Conservation (phyloP, 495 filamentous ascomycete species). For the Durotheca rogersii region DNA sequence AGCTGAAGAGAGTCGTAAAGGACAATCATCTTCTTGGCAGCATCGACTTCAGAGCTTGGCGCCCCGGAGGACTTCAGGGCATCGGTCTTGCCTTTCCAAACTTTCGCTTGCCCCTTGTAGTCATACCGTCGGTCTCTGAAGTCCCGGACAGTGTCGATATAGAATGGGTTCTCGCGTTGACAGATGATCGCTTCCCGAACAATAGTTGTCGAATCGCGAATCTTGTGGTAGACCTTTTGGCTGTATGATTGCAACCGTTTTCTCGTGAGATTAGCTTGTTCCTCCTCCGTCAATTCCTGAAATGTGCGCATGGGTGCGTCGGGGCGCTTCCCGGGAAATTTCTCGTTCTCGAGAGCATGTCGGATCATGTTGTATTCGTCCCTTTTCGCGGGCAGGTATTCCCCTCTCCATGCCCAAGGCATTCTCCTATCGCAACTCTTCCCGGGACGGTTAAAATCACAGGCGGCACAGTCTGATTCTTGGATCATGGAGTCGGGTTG, state of each 20-base stretch:
- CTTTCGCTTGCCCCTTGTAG: conserved; percentile 97
- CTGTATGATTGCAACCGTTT: conserved; percentile 91
- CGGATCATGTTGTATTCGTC: conserved; percentile 99
- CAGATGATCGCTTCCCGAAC: conserved; percentile 97
- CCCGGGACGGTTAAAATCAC: conserved; percentile 96
- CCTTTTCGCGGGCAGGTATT: conserved; percentile 91
- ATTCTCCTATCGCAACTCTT: conserved; percentile 95
- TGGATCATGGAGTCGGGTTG: conserved; percentile 98
- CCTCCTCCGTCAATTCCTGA: conserved; percentile 76
- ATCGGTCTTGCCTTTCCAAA: conserved; percentile 96
- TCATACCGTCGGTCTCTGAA: conserved; percentile 97
- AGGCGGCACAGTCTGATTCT: conserved; percentile 93
- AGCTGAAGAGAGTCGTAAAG: conserved; percentile 95
- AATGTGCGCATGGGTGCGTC: conserved; percentile 72
- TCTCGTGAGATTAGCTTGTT: conserved; percentile 78
- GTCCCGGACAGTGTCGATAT: conserved; percentile 91
- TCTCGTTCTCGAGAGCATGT: conserved; percentile 88
- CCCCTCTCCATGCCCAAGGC: conserved; percentile 98
- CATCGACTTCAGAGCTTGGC: conserved; percentile 73
- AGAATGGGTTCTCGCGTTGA: conserved; percentile 97
- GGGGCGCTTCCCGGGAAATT: conserved; percentile 74
- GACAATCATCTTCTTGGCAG: conserved; percentile 97
- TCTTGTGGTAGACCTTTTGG: conserved; percentile 99
- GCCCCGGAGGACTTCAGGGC: conserved; percentile 80
- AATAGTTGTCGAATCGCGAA: conserved; percentile 91